Evolutionary conservation across 192 early-diverging fungal species (phyloP).

Genomic region (Coemansia asiatica): DNA sequence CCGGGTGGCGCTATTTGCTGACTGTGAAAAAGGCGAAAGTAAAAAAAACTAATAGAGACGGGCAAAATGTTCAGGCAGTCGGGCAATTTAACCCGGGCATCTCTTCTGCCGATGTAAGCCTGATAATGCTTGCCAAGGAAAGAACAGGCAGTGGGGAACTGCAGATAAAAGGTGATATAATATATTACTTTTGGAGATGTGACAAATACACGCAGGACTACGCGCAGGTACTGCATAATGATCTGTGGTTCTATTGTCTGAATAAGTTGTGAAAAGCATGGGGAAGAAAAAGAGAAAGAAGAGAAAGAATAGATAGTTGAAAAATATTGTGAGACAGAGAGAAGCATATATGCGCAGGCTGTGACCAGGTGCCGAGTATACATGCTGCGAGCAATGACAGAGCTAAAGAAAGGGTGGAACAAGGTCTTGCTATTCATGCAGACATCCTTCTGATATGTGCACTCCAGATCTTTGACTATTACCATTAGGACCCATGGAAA

Average conservation of each 20-base stretch:
- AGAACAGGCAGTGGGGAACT: neutral
- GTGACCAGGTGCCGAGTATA: neutral
- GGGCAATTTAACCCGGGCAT: neutral
- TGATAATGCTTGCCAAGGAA: neutral
- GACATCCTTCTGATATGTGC: neutral
- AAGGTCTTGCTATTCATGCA: neutral
- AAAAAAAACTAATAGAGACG: neutral
- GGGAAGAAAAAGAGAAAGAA: neutral
- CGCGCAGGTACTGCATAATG: neutral
- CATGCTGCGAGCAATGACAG: neutral
- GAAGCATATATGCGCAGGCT: no score
- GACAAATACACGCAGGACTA: conserved; percentile 4
- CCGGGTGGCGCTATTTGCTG: neutral
- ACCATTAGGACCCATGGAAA: neutral
- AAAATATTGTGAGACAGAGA: no score
- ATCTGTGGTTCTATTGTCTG: neutral
- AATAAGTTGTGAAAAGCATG: neutral
- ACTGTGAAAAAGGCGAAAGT: neutral
- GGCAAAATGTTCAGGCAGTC: neutral
- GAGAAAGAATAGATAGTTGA: neutral
- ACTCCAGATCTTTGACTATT: neutral
- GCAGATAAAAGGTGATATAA: conserved; percentile 2
- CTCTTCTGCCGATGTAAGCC: neutral
- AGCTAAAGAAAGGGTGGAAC: neutral
- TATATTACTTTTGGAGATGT: neutral